Base-by-base conservation (phyloP, 805 yeast genomes). In the Torulaspora maleeae region DNA sequence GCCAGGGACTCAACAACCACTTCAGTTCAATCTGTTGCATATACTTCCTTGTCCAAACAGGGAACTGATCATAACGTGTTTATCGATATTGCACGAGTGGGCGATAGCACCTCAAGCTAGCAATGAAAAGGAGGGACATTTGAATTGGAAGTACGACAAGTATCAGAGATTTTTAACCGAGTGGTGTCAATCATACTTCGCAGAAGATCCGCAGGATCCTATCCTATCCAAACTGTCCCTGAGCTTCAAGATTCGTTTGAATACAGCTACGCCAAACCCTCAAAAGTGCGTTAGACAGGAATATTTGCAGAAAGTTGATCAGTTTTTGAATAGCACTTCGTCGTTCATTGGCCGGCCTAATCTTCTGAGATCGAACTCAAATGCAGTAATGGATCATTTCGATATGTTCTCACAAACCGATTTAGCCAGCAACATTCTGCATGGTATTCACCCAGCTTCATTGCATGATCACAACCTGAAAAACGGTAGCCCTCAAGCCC, bases 381-480 rank as follows among this genome's bases (percentile, higher is more conserved):
- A 54, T 17, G 60, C 60, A 6, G 51, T 51, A 11, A 60, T 58
- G 60, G 63, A 58, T 41, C 62, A 60, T 37, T 59, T 61, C 27
- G 57, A 58, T 42, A 51, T 58, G 44, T 59, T 58, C 44, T 45
- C 53, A n/a, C 44, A 40, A 3, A 25, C 22, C 16, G 38, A 38
- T 16, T 30, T 34, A 8, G 34, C 38, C 8, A 44, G n/a, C 17
- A 40, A 37, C 11, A 33, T 44, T 12, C 43, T 44, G 15, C 38
- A 36, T 11, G 44, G 40, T 27, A 35, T 38, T 19, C 35, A 49
- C 22, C 29, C 47, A 4, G 13, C 30, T 1, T 20, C 36, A 24
- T 9, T 30, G 13, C 38, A 29, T 13, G 27, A 32, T 24, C 41
- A 38, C 9, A 27, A 33, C 15, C 13, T 17, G 12, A 11, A 12